Conservation (phyloP, 1,284 basidiomycete genomes). For the Ganoderma lucidum region DNA sequence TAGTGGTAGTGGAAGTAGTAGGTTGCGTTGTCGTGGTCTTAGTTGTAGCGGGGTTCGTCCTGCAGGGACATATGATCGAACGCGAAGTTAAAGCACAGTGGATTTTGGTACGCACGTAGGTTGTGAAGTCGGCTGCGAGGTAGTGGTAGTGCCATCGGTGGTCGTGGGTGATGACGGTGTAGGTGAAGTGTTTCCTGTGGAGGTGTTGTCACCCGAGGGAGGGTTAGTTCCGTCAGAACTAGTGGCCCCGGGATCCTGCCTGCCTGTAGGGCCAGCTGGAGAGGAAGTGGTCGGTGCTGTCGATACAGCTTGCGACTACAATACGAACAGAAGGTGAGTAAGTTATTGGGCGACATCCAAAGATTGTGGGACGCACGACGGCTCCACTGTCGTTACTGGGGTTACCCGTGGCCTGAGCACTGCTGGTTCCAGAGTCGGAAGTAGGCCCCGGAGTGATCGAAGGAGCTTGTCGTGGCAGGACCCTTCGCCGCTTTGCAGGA, state of each 20-base stretch:
- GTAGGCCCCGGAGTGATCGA: slow-evolving; percentile 23
- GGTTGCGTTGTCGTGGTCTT: not conserved
- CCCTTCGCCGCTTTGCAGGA: slow-evolving; percentile 8
- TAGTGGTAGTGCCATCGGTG: not conserved
- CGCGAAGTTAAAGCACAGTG: not conserved
- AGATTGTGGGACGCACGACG: not conserved
- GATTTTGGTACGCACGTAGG: slow-evolving; percentile 13
- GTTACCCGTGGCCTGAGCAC: slow-evolving; percentile 1
- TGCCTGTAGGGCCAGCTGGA: slow-evolving; percentile 9
- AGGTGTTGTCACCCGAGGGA: not conserved
- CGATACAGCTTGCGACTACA: not conserved
- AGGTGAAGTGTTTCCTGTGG: not conserved
- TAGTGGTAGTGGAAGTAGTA: not conserved
- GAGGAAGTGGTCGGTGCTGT: slow-evolving; percentile 14
- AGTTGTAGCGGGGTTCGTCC: not conserved
- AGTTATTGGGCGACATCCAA: not conserved
- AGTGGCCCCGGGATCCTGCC: not conserved
- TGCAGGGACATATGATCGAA: not conserved
- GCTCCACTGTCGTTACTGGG: not conserved
- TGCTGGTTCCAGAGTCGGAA: slow-evolving; percentile 6
- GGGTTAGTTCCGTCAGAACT: not conserved
- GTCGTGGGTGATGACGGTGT: not conserved
- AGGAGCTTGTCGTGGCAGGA: slow-evolving; percentile 26
- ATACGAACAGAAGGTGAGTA: not conserved
- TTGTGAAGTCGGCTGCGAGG: slow-evolving; percentile 5